Conservation (phyloP, 2,329 filamentous ascomycete genomes). For the Sphaerostilbella broomeana region DNA sequence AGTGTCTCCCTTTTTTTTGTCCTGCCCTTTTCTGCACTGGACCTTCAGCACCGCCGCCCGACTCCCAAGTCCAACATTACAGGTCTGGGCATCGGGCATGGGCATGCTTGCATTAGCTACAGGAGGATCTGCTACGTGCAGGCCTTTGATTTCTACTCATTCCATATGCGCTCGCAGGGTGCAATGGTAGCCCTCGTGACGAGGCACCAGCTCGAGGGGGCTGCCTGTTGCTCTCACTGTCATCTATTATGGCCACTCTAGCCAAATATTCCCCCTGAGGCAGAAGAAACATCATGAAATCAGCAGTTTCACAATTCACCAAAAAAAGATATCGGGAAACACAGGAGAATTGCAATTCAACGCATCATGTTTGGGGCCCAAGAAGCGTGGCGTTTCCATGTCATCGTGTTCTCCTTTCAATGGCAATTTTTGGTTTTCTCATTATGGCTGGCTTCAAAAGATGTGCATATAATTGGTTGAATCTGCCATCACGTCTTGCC, state of each 20-base stretch:
- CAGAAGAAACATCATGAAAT: too few species aligned
- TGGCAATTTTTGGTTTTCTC: slow-evolving; percentile 1
- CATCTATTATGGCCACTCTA: too few species aligned
- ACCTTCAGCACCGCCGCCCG: too few species aligned
- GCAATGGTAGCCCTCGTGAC: background rate
- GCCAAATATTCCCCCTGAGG: too few species aligned
- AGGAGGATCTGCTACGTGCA: slow-evolving; percentile 11
- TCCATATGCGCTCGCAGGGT: slow-evolving; percentile 4
- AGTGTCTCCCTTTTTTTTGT: slow-evolving; percentile 2
- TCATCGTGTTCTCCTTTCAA: too few species aligned
- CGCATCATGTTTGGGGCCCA: too few species aligned
- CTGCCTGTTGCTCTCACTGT: background rate
- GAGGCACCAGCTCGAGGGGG: too few species aligned
- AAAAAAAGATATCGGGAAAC: too few species aligned
- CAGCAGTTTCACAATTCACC: too few species aligned
- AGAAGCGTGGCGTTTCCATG: background rate
- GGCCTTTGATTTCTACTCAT: background rate
- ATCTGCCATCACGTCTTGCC: slow-evolving; percentile 2
- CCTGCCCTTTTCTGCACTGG: too few species aligned
- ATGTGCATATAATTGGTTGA: slow-evolving; percentile 7
- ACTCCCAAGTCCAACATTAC: background rate
- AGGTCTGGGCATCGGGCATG: slow-evolving; percentile 7
- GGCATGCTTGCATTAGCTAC: slow-evolving; percentile 12
- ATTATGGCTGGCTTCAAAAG: too few species aligned
- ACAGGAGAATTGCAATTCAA: background rate